Base-by-base conservation (phyloP, 495 filamentous ascomycete genomes). In the Penicillium coprophilum region DNA sequence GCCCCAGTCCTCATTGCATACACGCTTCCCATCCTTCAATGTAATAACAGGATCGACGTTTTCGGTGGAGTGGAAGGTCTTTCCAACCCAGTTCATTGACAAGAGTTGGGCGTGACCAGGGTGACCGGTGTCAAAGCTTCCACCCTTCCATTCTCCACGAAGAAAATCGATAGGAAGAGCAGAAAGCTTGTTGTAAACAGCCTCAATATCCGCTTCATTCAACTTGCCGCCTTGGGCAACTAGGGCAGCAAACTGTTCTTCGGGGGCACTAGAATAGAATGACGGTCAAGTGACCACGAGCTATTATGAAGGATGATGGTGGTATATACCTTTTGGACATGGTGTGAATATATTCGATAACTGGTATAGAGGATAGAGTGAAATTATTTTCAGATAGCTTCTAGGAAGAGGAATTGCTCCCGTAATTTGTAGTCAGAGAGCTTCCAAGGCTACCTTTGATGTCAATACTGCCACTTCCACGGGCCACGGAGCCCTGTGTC, bases 11-110 rank as follows among this genome's bases (percentile, higher is more conserved):
- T 41, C 38, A 21, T 32, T 15, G 31, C 47, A 53, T 10, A 48
- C 39, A 13, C 63, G 38, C 36, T 60, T 53, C 11, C 57, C 60
- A 15, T 63, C 63, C 10, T 60, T 46, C 21, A 46, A 44, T 1
- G 49, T 27, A 28, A 66, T 47, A n/a, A 66, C 58, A n/a, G 63
- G 63, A 32, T 66, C 57, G 13, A 63, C 63, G 27, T 60, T 56
- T 23, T 66, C 60, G 4, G 53, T 46, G 6, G 44, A 52, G 8
- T 45, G 39, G 34, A 63, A 63, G 32, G 50, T 50, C 50, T 63
- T 66, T 13, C 60, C 63, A 8, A 57, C 53, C 63, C 63, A 66
- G 21, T 55, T 50, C 44, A 61, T 28, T 24, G 46, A n/a, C 1
- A 23, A 27, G 27, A 60, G 28, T 19, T 28, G 19, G 21, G 20